Base-by-base conservation (phyloP, 371 early-diverging fungal species). In the Mucor ambiguus region DNA sequence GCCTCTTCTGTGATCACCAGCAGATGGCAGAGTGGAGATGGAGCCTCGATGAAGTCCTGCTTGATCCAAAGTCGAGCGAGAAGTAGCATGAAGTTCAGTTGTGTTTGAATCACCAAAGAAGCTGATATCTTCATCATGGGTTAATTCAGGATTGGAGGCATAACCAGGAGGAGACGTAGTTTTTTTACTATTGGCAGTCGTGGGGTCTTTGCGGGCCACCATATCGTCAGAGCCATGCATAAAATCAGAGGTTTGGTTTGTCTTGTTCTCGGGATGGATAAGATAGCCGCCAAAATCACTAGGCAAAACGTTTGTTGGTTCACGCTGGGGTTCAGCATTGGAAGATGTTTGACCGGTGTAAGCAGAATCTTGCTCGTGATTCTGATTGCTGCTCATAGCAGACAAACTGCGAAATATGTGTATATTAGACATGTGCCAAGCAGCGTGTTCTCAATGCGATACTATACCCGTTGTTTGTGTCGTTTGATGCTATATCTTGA, bases 31-130 rank as follows among this genome's bases (percentile, higher is more conserved):
- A 16, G 70, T 69, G 38, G 57, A 18, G 22, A 69, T 48, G 10
- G 35, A 48, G 26, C 70, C 70, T 18, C 65, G 49, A 26, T 69
- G 70, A 14, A 69, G 66, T 32, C 66, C 41, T 4, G 57, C 65
- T 57, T 69, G 70, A 63, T 63, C 63, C 35, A 71, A 57, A 8
- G 61, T 44, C 26, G 67, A 57, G 11, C 71, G 52, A n/a, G 71
- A 67, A 4, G 24, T 32, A 43, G 52, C 44, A 46, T 35, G 22
- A 20, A 20, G 44, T 9, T 59, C 60, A 4, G 64, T 64, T 12
- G 64, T 46, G 30, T 49, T 59, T 1, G 67, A 71, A 24, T 71
- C 71, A 49, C 71, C 71, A 67, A 71, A 71, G 20, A 71, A 71
- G 7, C 2, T 16, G 11, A 71, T 55, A 5, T 32, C 60, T 55